phyloP scores from a whole-genome alignment of 441 rosid genomes.

The Sinapis alba region DNA sequence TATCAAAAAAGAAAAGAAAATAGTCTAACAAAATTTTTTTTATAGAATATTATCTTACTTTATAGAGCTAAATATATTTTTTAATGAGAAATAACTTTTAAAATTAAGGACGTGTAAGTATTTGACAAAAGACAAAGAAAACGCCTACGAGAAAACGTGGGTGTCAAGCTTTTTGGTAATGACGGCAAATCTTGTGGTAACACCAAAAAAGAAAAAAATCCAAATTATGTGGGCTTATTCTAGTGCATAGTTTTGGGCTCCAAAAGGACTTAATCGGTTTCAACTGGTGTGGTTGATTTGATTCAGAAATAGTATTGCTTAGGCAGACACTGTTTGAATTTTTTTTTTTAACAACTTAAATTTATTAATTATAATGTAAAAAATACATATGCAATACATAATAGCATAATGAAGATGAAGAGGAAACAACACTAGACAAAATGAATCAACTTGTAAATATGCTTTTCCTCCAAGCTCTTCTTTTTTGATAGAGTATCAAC shows the following conservation, averaged over 20 bases:
- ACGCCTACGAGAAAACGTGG: background rate
- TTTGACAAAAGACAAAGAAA: background rate
- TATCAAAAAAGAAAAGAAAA: no score
- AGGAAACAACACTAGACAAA: no score
- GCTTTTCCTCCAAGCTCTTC: background rate
- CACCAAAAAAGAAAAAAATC: background rate
- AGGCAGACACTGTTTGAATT: constrained; percentile 27
- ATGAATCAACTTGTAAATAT: no score
- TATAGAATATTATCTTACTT: background rate
- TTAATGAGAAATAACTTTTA: background rate
- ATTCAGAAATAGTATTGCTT: constrained; percentile 16
- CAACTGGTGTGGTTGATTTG: constrained; percentile 13
- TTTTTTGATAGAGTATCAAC: background rate
- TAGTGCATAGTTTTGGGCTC: background rate
- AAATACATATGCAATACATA: no score
- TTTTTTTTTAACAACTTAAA: no score
- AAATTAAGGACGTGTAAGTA: background rate
- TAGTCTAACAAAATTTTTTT: background rate
- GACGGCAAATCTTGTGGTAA: background rate
- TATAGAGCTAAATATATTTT: background rate
- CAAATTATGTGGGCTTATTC: background rate
- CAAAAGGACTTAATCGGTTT: background rate
- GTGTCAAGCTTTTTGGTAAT: background rate
- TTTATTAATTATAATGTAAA: no score
- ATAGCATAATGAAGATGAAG: no score